Base-by-base conservation (phyloP, 371 early-diverging fungal species). In the Rhizomucor miehei region DNA sequence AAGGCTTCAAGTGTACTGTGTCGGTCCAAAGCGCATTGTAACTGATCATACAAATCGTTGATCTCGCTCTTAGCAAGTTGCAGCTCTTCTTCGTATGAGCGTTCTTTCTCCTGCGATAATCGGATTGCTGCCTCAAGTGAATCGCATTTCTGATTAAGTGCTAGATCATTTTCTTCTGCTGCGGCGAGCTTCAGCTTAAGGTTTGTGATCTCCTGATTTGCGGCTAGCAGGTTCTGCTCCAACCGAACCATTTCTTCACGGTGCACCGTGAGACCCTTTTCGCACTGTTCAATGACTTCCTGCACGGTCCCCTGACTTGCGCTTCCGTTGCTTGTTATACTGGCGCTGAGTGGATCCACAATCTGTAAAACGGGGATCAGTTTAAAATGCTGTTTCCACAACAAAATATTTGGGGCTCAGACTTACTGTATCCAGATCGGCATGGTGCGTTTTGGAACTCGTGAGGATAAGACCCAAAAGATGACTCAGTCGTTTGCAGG, bases 261-360 rank as follows among this genome's bases (percentile, higher is more conserved):
- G 38, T 66, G 64, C 6, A 58, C 63, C 0, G 62, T 38, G 13
- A 70, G 57, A 0, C 60, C 65, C 50, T 70, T 56, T 54, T 71
- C 71, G 36, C 71, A 70, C 39, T 66, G 69, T 24, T 62, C 61
- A 16, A 71, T 64, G 0, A 74, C 69, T 35, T 70, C 71, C 9
- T 47, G 55, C 56, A 74, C 65, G 0, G 67, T 69, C 1, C 43
- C 52, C 2, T 37, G 44, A 16, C 35, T 38, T 14, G 36, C 23
- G 8, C 29, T 29, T 29, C 29, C 29, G 29, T 29, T 29, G 24
- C 25, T 17, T 11, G 40, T 29, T 19, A 29, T 41, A 17, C 44
- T 29, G 13, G 49, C 16, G 1, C 21, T 13, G 10, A 47, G 40
- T 1, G 20, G 34, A 19, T 49, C 25, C 13, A 34, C 44, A 17